Conservation (phyloP, 176 grass and related monocot genomes). For the Musa schizocarpa region DNA sequence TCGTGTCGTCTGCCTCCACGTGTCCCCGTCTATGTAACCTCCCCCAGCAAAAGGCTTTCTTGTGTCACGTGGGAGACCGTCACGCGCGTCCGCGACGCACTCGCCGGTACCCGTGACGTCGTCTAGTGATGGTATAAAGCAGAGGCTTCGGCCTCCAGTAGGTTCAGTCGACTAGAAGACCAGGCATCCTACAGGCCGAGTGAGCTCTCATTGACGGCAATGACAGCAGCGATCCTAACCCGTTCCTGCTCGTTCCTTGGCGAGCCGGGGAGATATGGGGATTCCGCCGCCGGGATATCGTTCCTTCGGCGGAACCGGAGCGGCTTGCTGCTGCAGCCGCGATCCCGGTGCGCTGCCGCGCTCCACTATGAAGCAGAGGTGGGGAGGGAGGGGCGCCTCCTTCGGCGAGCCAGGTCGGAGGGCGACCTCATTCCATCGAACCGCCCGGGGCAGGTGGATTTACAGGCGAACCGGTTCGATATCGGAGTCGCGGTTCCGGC, state of each 20-base stretch:
- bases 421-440: conserved; percentile 27
- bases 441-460: background rate
- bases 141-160: too few relatives aligned
- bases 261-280: background rate
- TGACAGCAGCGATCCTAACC: conserved; percentile 31
- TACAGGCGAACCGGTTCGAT: background rate
- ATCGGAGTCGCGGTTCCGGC: background rate
- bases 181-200: too few relatives aligned
- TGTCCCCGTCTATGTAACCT: background rate
- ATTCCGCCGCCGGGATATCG: background rate
- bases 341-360: background rate
- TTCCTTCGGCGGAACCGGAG: conserved; percentile 8
- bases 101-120: background rate
- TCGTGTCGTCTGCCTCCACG: background rate
- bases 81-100: background rate
- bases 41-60: too few relatives aligned
- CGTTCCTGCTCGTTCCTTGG: conserved; percentile 27
- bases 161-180: too few relatives aligned
- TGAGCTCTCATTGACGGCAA: background rate
- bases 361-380: background rate
- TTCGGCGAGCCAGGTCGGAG: conserved; percentile 57
- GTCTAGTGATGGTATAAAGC: background rate
- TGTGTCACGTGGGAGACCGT: background rate
- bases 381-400: background rate
- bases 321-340: background rate